Conservation (phyloP, 768 basidiomycete genomes). For the Rhizopogon rudus region DNA sequence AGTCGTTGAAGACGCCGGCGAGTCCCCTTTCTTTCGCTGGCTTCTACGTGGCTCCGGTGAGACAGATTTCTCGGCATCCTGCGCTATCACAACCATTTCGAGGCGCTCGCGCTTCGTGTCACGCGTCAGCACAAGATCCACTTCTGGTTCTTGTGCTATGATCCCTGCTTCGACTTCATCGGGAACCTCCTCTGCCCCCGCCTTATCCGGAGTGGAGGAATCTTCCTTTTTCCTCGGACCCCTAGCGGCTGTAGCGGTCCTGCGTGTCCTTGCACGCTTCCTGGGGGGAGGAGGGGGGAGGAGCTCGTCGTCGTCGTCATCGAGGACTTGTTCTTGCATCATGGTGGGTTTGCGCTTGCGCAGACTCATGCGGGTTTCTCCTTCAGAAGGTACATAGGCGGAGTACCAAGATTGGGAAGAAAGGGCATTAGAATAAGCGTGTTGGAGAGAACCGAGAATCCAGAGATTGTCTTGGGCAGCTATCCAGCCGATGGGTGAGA, state of each 20-base stretch:
- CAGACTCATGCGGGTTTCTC: conserved; percentile 28
- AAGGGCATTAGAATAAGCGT: conserved; percentile 22
- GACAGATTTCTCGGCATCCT: conserved; percentile 9
- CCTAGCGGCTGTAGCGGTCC: conserved; percentile 8
- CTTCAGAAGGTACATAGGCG: conserved; percentile 24
- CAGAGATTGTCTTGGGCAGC: conserved; percentile 28
- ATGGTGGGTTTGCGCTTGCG: conserved; percentile 26
- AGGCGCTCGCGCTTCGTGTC: conserved; percentile 20
- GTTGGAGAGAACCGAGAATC: conserved; percentile 27
- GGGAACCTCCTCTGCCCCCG: conserved; percentile 1
- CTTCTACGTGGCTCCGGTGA: conserved; percentile 20
- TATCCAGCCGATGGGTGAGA: conserved; percentile 32
- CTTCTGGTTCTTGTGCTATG: conserved; percentile 4
- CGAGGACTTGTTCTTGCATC: conserved; percentile 8
- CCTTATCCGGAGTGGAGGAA: conserved; percentile 1
- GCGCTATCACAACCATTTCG: conserved; percentile 9
- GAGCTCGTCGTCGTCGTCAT: conserved; percentile 30
- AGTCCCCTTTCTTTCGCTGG: conserved; percentile 24
- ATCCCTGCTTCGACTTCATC: background rate
- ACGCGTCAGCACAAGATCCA: background rate
- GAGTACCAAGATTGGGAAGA: conserved; percentile 23
- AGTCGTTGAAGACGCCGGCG: conserved; percentile 24
- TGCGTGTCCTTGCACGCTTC: conserved; percentile 26
- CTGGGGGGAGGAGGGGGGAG: conserved; percentile 22
- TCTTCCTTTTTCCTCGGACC: conserved; percentile 4